Evolutionary conservation across 306 rosid species (phyloP), one percentile per base, ranked within the genome.

Genomic region (Cucurbita pepo): DNA sequence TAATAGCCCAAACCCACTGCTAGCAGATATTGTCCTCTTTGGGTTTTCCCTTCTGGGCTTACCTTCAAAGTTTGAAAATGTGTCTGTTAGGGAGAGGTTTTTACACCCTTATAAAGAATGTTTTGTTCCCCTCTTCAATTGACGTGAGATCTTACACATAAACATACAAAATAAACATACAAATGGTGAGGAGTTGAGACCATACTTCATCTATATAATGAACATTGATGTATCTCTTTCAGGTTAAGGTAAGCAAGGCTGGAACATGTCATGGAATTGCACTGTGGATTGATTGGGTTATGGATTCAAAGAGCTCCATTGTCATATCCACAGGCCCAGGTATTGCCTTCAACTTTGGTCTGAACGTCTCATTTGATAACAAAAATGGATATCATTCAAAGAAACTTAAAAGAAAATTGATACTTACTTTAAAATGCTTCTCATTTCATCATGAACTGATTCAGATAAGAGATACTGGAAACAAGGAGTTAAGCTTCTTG

Each of bases 391-490:
- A 30, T 30, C 34, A 30, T 30, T 30, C 34, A 30, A 30, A 30
- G 34, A 44, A 60, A 47, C 0, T 45, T 56, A 3, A 67, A 67
- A 22, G 43, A 69, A 50, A 69, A 8, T 25, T 48, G 10, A 45
- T 69, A 15, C 55, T 38, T 51, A 13, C 18, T 45, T 30, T 15
- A 52, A 71, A 53, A 48, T 54, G 10, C 25, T 72, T 10, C 22
- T 37, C 61, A 56, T 56, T n/a, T 38, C 50, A n/a, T 21, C 21
- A 61, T 60, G 51, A 21, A 60, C 75, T 76, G 62, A 75, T 80
- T 74, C 92, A 93, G 98, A 88, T 78, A 88, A 83, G 61, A 90
- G 96, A 81, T 82, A 83, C 47, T 93, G 97, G 98, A 93, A 93
- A 81, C 97, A 93, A 80, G 98, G 97, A 77, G 85, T 93, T 54